Conservation (phyloP, 768 basidiomycete genomes). For the Boletus bicolor region DNA sequence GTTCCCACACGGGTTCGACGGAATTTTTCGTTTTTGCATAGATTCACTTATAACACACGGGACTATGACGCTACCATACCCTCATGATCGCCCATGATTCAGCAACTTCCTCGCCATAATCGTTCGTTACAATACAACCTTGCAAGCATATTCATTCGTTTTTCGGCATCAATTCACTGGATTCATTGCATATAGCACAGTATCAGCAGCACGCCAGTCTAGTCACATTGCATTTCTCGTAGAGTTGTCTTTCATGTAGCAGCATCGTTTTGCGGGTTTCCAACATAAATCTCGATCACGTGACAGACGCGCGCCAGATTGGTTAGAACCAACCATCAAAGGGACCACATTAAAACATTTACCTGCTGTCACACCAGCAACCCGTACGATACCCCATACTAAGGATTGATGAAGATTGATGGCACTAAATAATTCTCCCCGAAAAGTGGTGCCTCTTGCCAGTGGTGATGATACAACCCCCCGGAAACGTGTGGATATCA, state of each 20-base stretch:
- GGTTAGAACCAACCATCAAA: slow-evolving; percentile 1
- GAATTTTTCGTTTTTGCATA: slow-evolving; percentile 36
- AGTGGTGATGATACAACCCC: slow-evolving; percentile 58
- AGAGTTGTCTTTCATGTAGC: slow-evolving; percentile 4
- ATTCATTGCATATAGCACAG: slow-evolving; percentile 3
- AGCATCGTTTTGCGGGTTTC: not conserved
- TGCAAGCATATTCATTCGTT: slow-evolving; percentile 21
- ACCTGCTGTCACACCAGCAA: not conserved
- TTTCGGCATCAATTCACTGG: slow-evolving; percentile 4
- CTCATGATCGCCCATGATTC: slow-evolving; percentile 10
- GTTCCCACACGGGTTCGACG: slow-evolving; percentile 28
- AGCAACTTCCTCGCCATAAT: slow-evolving; percentile 1
- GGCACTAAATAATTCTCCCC: slow-evolving; percentile 66
- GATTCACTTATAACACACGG: slow-evolving; percentile 25
- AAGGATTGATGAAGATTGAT: slow-evolving; percentile 37
- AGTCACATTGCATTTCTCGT: slow-evolving; percentile 16
- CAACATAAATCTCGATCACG: slow-evolving; percentile 23
- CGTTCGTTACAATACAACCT: slow-evolving; percentile 1
- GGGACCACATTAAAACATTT: not conserved
- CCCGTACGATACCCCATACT: slow-evolving; percentile 2
- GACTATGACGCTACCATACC: slow-evolving; percentile 7
- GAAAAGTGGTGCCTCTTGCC: slow-evolving; percentile 72
- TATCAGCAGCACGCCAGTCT: slow-evolving; percentile 3
- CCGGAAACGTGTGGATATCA: slow-evolving; percentile 37
- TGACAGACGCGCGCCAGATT: slow-evolving; percentile 22